Evolutionary conservation across 768 basidiomycete genomes (phyloP), one percentile per base, ranked within the genome.

Genomic region (Tylopilus intermedius): DNA sequence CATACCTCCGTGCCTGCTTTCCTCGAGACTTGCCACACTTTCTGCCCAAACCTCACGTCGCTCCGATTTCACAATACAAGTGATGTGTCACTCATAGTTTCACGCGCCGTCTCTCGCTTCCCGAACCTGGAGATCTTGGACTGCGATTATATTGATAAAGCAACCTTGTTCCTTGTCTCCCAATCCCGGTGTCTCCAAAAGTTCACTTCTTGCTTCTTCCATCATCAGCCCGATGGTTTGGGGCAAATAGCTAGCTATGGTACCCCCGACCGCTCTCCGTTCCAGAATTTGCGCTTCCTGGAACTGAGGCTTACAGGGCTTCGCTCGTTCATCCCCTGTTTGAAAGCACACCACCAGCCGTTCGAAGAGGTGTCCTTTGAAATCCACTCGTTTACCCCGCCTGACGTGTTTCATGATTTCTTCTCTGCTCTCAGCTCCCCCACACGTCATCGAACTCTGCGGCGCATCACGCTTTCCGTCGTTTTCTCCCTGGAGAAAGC

Each of bases 41-140:
- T 58, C 11, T 58, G 51, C 24, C 55, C 50, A 42, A 45, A 46
- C 24, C 43, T 59, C 33, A 46, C 42, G 39, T 54, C 57, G 30
- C 35, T 37, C 35, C 35, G 14, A 37, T 15, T 37, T 15, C 35
- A 14, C 30, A 46, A 57, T 26, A 1, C 22, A 2, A 15, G 14
- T 37, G 27, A 37, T 18, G 18, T 38, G 30, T 46, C 33, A 27
- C 7, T 33, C 14, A 35, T 45, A 18, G 33, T 52, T 22, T 58
- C 50, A 13, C 57, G 22, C 11, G 49, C 51, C 22, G 41, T 59
- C 32, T 35, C 33, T 22, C 51, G 32, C 21, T 44, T 30, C 27
- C 45, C 37, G 2, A 14, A 44, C 51, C 14, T 58, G 37, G 45
- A 53, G 44, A 26, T 6, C 7, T 30, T 54, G 8, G 35, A 37